These are phyloP conservation scores for Chiua virens DNA, from an alignment of 768 basidiomycete species.

Conservation along the genomic window DNA sequence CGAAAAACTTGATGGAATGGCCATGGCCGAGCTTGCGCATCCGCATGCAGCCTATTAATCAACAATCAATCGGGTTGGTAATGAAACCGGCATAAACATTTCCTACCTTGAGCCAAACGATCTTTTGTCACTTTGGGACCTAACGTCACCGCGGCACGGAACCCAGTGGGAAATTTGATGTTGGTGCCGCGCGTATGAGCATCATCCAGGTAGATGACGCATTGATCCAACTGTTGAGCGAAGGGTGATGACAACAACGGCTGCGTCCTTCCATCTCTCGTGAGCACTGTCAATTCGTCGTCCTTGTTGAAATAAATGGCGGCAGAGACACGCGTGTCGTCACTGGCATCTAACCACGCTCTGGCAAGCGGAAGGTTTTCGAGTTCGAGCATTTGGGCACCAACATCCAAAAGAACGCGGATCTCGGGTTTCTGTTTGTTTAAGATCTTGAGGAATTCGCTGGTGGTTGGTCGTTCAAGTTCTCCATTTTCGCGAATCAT, in stretches of 20 bases:
- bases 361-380: slow-evolving; percentile 40
- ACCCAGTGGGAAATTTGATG: slow-evolving; percentile 34
- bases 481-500: slow-evolving; percentile 7
- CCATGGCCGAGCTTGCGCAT: slow-evolving; percentile 50
- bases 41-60: slow-evolving; percentile 48
- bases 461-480: slow-evolving; percentile 16
- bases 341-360: slow-evolving; percentile 40
- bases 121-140: slow-evolving; percentile 40
- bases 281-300: slow-evolving; percentile 36
- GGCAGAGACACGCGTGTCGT: slow-evolving; percentile 15
- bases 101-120: slow-evolving; percentile 35
- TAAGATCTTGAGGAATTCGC: slow-evolving; percentile 29
- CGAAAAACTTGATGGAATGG: slow-evolving; percentile 50
- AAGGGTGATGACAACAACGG: slow-evolving; percentile 34
- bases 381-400: slow-evolving; percentile 56
- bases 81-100: neutral
- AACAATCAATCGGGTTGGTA: neutral
- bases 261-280: slow-evolving; percentile 29
- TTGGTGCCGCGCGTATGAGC: slow-evolving; percentile 42
- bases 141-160: slow-evolving; percentile 39
- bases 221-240: slow-evolving; percentile 33
- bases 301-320: slow-evolving; percentile 34
- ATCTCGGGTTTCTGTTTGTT: slow-evolving; percentile 38
- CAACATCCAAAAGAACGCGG: slow-evolving; percentile 53
- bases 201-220: slow-evolving; percentile 40